Evolutionary conservation across 257 asterid species (phyloP).

Genomic region (Ballota nigra): DNA sequence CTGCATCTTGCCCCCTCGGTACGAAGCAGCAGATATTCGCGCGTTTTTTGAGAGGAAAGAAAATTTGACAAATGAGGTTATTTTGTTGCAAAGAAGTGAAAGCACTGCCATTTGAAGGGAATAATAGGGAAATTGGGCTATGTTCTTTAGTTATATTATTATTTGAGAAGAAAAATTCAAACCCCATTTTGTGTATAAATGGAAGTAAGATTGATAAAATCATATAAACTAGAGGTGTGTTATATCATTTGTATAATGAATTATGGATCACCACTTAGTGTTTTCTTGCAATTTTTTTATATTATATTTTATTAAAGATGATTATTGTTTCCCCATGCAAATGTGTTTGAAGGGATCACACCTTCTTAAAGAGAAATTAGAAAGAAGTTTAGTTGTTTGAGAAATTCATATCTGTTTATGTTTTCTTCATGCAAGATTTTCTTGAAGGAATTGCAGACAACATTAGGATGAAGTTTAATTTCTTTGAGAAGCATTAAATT

Average conservation of each 20-base stretch:
- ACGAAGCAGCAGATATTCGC: conserved; percentile 28
- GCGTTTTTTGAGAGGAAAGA: conserved; percentile 40
- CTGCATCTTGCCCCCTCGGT: conserved; percentile 50
- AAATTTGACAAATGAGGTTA: conserved; percentile 42
- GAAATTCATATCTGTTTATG: background rate
- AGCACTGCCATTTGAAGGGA: background rate
- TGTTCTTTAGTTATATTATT: too few relatives aligned
- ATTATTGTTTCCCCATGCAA: background rate
- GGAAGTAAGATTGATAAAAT: background rate
- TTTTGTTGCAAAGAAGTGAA: conserved; percentile 31
- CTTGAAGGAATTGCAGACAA: background rate
- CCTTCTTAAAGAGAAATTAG: background rate
- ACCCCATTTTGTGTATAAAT: too few relatives aligned
- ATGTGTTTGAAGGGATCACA: background rate
- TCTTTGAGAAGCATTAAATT: background rate
- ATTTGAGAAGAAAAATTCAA: too few relatives aligned
- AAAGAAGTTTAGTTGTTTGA: background rate
- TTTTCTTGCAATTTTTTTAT: background rate
- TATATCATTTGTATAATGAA: background rate
- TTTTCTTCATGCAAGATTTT: background rate
- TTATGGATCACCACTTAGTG: background rate
- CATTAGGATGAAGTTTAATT: background rate
- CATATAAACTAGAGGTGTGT: background rate
- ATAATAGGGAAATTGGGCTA: background rate
- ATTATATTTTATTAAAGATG: background rate